Base-by-base conservation (phyloP, 1,139 yeast genomes). In the Pichia sp. region DNA sequence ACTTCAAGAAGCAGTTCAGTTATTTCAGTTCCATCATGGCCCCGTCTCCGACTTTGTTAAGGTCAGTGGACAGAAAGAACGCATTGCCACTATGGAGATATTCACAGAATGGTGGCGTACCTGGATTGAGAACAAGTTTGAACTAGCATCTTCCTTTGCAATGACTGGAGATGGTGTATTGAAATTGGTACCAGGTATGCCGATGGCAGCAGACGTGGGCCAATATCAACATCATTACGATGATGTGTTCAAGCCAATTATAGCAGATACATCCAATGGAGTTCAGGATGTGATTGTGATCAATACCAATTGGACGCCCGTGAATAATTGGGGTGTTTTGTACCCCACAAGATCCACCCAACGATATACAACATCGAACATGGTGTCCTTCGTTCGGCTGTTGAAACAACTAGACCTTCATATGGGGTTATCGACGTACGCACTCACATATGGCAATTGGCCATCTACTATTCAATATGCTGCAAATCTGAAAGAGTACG, bases 31-130 rank as follows among this genome's bases (percentile, higher is more conserved):
- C n/a, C n/a, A n/a, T n/a, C n/a, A n/a, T n/a, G n/a, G n/a, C n/a
- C n/a, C n/a, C n/a, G n/a, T n/a, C n/a, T n/a, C n/a, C n/a, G n/a
- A n/a, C n/a, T n/a, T n/a, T n/a, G n/a, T n/a, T n/a, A n/a, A n/a
- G n/a, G n/a, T n/a, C n/a, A n/a, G n/a, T n/a, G n/a, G n/a, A n/a
- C n/a, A n/a, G n/a, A n/a, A n/a, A n/a, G n/a, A n/a, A n/a, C n/a
- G n/a, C n/a, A n/a, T n/a, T n/a, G n/a, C n/a, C n/a, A n/a, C n/a
- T n/a, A n/a, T n/a, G n/a, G n/a, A n/a, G n/a, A n/a, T n/a, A n/a
- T n/a, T n/a, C n/a, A n/a, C n/a, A n/a, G n/a, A n/a, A 13, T 57
- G 62, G 62, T 57, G 61, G 61, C 33, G 21, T 5, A 31, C 19
- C 5, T 56, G 60, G 59, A 32, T 53, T 7, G 22, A 7, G 3